phyloP scores from a whole-genome alignment of 306 rosid genomes.

The Amphicarpaea edgeworthii region DNA sequence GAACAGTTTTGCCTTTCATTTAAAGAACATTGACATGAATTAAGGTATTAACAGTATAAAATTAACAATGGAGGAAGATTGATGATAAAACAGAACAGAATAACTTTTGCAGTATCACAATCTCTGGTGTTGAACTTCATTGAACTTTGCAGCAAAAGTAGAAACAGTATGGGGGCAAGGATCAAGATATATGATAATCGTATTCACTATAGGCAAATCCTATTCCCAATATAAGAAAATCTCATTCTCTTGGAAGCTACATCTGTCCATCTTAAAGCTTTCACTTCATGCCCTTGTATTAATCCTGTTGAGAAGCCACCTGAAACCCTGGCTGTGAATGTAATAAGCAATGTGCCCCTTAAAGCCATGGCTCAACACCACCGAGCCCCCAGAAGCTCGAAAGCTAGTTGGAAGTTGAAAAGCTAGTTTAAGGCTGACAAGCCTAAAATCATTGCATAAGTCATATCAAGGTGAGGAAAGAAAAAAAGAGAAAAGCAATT shows the following conservation, averaged over 20 bases:
- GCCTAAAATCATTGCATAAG: too few species aligned
- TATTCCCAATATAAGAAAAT: too few species aligned
- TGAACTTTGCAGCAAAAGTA: slow-evolving; percentile 51
- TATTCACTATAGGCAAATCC: neutral
- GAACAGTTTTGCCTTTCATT: neutral
- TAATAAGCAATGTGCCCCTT: too few species aligned
- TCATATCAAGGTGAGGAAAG: neutral
- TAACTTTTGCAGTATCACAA: too few species aligned
- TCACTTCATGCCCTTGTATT: too few species aligned
- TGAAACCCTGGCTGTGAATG: too few species aligned
- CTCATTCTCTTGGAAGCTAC: slow-evolving; percentile 29
- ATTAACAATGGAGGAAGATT: neutral
- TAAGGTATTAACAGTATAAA: neutral
- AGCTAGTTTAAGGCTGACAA: too few species aligned
- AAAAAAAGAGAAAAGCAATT: too few species aligned
- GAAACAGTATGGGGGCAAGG: slow-evolving; percentile 49
- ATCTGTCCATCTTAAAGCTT: slow-evolving; percentile 45
- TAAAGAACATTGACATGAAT: neutral
- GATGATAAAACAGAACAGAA: neutral
- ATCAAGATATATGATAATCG: neutral
- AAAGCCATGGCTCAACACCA: too few species aligned
- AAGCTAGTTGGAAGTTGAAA: too few species aligned
- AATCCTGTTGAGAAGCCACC: too few species aligned
- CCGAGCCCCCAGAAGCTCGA: too few species aligned
- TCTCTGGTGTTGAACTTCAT: slow-evolving; percentile 63